Evolutionary conservation across 805 yeast species (phyloP).

Genomic region (Starmerella ratchasimensis): DNA sequence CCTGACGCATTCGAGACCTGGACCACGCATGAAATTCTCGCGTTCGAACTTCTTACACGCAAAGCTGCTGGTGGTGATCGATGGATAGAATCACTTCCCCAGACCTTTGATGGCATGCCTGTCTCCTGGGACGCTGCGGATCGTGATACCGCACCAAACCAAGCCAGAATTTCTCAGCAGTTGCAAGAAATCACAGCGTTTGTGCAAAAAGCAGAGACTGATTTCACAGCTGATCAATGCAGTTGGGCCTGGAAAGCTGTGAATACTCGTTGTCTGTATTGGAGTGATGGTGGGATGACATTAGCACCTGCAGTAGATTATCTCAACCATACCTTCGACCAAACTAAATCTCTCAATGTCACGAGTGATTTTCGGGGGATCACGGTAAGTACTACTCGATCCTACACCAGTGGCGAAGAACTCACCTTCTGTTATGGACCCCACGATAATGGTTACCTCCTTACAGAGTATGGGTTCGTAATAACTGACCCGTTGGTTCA

Average conservation of each 20-base stretch:
- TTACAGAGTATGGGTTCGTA: conserved; percentile 79
- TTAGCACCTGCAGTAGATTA: conserved; percentile 87
- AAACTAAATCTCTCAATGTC: conserved; percentile 17
- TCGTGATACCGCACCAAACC: conserved; percentile 16
- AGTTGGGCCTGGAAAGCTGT: conserved; percentile 75
- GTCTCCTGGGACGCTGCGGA: conserved; percentile 39
- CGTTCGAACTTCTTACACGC: conserved; percentile 8
- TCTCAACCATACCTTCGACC: conserved; percentile 48
- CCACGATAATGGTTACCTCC: conserved; percentile 67
- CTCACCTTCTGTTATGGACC: conserved; percentile 71
- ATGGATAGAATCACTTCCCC: conserved; percentile 54
- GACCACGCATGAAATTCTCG: conserved; percentile 15
- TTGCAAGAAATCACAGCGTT: conserved; percentile 2
- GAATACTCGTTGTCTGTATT: conserved; percentile 81
- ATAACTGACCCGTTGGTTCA: conserved; percentile 24
- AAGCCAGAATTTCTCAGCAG: conserved; percentile 16
- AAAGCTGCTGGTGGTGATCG: neutral
- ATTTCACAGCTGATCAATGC: neutral
- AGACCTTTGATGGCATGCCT: conserved; percentile 47
- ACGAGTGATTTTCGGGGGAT: conserved; percentile 43
- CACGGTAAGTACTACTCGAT: conserved; percentile 33
- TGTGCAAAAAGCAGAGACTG: neutral
- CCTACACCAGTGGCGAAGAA: conserved; percentile 38
- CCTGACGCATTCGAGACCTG: neutral
- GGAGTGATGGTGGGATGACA: conserved; percentile 60